Evolutionary conservation across 108 stramenopile genomes (phyloP).

Genomic region (Stephanodiscus triporus): DNA sequence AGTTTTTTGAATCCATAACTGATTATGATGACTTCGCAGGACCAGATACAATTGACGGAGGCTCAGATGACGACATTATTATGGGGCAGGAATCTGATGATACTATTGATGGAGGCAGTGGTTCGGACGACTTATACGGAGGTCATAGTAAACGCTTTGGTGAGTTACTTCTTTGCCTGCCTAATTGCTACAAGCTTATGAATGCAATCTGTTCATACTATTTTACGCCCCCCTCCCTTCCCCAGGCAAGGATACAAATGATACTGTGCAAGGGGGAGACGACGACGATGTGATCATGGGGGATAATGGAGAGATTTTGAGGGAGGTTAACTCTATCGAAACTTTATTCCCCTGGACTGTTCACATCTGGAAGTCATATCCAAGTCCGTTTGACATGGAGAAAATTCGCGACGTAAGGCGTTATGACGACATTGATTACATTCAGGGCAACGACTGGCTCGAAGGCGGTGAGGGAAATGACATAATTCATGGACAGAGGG

Average conservation of each 20-base stretch:
- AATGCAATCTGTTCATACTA: background rate
- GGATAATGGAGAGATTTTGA: constrained; percentile 45
- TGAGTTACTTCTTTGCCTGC: background rate
- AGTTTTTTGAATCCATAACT: constrained; percentile 21
- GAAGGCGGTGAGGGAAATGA: constrained; percentile 30
- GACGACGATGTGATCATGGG: constrained; percentile 33
- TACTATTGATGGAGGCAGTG: constrained; percentile 22
- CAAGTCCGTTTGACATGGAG: constrained; percentile 27
- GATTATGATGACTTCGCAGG: constrained; percentile 26
- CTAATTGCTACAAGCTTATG: background rate
- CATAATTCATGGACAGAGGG: constrained; percentile 35
- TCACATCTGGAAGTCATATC: constrained; percentile 28
- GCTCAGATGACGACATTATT: constrained; percentile 27
- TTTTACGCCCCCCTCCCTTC: background rate
- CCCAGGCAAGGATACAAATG: constrained; percentile 29
- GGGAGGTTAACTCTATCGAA: constrained; percentile 5
- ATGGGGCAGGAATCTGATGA: constrained; percentile 39
- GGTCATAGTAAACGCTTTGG: constrained; percentile 30
- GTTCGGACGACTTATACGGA: constrained; percentile 35
- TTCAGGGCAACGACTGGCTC: constrained; percentile 23
- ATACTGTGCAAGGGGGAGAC: constrained; percentile 21
- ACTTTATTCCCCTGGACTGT: constrained; percentile 25
- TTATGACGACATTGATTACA: constrained; percentile 36
- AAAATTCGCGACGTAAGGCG: constrained; percentile 32
- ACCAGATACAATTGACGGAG: constrained; percentile 24